Evolutionary conservation across 495 filamentous ascomycete species (phyloP).

Genomic region (Durotheca rogersii): DNA sequence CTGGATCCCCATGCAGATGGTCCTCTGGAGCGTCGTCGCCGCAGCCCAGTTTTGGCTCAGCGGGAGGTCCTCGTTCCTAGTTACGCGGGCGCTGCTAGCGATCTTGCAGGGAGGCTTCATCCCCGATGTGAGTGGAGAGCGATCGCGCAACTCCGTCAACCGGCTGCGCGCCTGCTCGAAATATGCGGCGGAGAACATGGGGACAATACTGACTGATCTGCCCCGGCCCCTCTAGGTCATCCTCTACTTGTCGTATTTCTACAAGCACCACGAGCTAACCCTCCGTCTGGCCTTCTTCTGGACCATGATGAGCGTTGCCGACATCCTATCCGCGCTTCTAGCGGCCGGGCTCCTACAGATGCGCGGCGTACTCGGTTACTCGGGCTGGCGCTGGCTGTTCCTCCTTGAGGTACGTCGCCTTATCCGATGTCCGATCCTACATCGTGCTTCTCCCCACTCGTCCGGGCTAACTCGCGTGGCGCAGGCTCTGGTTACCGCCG

Average conservation of each 20-base stretch:
- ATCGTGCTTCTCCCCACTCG: too few species aligned
- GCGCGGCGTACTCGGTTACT: slow-evolving; percentile 53
- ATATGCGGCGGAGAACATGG: too few species aligned
- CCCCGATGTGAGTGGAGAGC: slow-evolving; percentile 30
- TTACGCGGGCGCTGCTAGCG: slow-evolving; percentile 62
- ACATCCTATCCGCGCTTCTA: slow-evolving; percentile 66
- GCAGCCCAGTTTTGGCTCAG: slow-evolving; percentile 65
- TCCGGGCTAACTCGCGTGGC: not conserved
- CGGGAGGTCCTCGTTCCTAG: slow-evolving; percentile 57
- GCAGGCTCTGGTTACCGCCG: slow-evolving; percentile 54
- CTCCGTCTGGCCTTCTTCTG: slow-evolving; percentile 53
- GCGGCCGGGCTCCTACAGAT: slow-evolving; percentile 72
- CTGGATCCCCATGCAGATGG: slow-evolving; percentile 81
- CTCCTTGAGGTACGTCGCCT: slow-evolving; percentile 44
- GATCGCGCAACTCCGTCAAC: too few species aligned
- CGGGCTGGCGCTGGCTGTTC: slow-evolving; percentile 76
- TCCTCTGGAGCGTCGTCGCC: slow-evolving; percentile 70
- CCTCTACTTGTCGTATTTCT: slow-evolving; percentile 28
- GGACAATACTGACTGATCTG: slow-evolving; percentile 10
- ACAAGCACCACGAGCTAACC: slow-evolving; percentile 41
- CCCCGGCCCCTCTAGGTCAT: slow-evolving; percentile 11
- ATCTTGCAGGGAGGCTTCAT: slow-evolving; percentile 71
- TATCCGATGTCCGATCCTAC: too few species aligned
- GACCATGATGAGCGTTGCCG: slow-evolving; percentile 63
- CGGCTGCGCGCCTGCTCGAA: too few species aligned